These are phyloP conservation scores for Scedosporium dehoogii DNA, from an alignment of 2,329 filamentous ascomycete species.

Conservation along the genomic window DNA sequence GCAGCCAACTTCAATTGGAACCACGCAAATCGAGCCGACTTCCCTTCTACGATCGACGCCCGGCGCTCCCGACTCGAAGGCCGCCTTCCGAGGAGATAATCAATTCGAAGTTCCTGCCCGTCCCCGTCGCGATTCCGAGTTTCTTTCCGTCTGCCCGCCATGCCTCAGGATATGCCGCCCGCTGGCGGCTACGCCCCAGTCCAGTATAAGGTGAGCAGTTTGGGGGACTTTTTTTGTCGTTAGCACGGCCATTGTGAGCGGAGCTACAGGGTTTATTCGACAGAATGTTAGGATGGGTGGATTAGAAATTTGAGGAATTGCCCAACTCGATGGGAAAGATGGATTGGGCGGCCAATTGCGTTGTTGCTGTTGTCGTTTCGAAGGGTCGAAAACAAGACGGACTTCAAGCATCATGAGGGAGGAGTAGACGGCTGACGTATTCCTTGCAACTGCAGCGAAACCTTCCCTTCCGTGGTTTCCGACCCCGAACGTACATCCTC, in stretches of 20 bases:
- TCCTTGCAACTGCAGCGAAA: conserved; percentile 55
- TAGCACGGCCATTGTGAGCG: background rate
- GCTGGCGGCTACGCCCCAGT: conserved; percentile 88
- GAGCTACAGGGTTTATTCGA: background rate
- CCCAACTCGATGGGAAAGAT: background rate
- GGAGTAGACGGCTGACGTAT: conserved; percentile 12
- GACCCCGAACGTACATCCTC: conserved; percentile 67
- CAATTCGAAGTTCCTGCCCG: background rate
- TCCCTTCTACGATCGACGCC: background rate
- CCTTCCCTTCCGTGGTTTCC: conserved; percentile 82
- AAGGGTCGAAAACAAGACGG: background rate
- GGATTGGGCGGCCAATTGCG: background rate
- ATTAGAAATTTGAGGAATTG: background rate
- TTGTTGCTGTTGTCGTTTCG: background rate
- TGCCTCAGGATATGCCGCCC: conserved; percentile 98
- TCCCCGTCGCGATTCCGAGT: background rate
- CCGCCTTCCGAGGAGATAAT: background rate
- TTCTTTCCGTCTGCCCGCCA: conserved; percentile 34
- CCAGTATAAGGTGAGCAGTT: conserved; percentile 74
- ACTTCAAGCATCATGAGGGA: background rate
- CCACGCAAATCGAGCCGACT: background rate
- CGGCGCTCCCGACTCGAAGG: background rate
- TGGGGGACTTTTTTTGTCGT: background rate
- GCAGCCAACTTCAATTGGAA: background rate
- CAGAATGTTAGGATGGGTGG: background rate